A percentile compares a stretch with the other conserved stretches of the same genome.
Conservation (phyloP, 2,329 filamentous ascomycete species). For the Aphanoascus verrucosus region DNA sequence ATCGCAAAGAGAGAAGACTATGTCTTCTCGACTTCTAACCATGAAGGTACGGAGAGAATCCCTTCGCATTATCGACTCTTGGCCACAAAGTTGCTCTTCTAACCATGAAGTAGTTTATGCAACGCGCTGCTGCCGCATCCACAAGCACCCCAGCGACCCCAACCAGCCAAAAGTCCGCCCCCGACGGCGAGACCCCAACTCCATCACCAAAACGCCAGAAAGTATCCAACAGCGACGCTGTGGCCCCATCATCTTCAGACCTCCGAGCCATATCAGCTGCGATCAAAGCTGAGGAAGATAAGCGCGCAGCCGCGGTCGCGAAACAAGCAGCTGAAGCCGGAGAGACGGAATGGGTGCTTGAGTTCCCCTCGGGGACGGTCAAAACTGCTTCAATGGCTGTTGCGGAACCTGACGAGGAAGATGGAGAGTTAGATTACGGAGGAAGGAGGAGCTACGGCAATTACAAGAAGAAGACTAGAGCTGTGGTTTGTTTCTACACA, state of each 20-base stretch:
- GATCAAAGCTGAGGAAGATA: constrained; percentile 33
- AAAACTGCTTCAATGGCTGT: not conserved
- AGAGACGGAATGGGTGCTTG: constrained; percentile 36
- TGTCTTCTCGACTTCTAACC: constrained; percentile 78
- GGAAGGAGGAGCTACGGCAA: constrained; percentile 32
- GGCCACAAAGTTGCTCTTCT: not conserved
- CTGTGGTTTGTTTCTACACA: not conserved
- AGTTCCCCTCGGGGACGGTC: constrained; percentile 23
- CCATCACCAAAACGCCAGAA: constrained; percentile 31
- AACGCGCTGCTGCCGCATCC: constrained; percentile 60
- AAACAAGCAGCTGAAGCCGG: constrained; percentile 35
- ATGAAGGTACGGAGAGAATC: constrained; percentile 55
- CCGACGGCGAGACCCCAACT: constrained; percentile 38
- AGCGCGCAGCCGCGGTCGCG: constrained; percentile 31
- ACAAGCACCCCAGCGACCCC: constrained; percentile 39
- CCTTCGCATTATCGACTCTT: constrained; percentile 4
- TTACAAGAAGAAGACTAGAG: constrained; percentile 28
- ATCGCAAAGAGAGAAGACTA: constrained; percentile 49
- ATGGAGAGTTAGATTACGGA: constrained; percentile 22
- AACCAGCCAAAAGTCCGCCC: constrained; percentile 38
- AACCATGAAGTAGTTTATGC: constrained; percentile 61
- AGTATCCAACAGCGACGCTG: constrained; percentile 21
- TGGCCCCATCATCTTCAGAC: constrained; percentile 25
- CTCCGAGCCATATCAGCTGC: constrained; percentile 33
- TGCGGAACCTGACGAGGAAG: constrained; percentile 13